These are phyloP conservation scores for Ophiostoma ips DNA, from an alignment of 2,329 filamentous ascomycete genomes.

Conservation along the genomic window DNA sequence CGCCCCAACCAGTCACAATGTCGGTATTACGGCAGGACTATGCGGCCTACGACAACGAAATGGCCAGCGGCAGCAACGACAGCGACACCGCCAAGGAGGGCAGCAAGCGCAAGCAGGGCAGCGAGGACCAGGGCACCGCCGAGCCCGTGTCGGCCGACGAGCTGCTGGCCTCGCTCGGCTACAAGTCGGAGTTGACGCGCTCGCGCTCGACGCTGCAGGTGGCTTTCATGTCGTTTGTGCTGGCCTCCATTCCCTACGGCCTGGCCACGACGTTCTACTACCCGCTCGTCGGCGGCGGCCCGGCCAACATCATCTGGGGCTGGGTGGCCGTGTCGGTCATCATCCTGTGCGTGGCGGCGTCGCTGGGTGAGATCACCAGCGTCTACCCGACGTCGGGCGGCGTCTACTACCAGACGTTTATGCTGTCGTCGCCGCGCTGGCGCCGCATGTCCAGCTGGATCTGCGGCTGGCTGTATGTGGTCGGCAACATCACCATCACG, in stretches of 20 bases:
- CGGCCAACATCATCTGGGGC: slow-evolving; percentile 2
- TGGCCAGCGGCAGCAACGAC: background rate
- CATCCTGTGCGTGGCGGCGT: background rate
- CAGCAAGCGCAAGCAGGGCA: background rate
- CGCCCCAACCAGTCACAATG: background rate
- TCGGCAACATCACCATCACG: slow-evolving; percentile 3
- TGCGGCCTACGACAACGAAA: background rate
- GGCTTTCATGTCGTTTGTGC: background rate
- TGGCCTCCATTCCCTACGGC: background rate
- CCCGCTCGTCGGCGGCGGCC: background rate
- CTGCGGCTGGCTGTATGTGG: slow-evolving; percentile 1
- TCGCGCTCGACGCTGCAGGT: slow-evolving; percentile 2
- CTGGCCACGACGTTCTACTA: background rate
- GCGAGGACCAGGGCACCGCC: background rate
- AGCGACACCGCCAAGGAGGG: background rate
- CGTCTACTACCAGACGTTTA: slow-evolving; percentile 2
- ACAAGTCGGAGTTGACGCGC: background rate
- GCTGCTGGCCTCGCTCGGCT: background rate
- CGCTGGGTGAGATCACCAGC: slow-evolving; percentile 1
- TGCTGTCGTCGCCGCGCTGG: background rate
- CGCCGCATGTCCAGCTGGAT: background rate
- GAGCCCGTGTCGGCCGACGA: background rate
- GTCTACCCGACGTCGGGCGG: slow-evolving; percentile 1
- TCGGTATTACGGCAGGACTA: slow-evolving; percentile 2
- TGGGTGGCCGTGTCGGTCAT: background rate